Evolutionary conservation across 75 land plant species (phyloP).

Genomic region (Pseudotsuga menziesii): DNA sequence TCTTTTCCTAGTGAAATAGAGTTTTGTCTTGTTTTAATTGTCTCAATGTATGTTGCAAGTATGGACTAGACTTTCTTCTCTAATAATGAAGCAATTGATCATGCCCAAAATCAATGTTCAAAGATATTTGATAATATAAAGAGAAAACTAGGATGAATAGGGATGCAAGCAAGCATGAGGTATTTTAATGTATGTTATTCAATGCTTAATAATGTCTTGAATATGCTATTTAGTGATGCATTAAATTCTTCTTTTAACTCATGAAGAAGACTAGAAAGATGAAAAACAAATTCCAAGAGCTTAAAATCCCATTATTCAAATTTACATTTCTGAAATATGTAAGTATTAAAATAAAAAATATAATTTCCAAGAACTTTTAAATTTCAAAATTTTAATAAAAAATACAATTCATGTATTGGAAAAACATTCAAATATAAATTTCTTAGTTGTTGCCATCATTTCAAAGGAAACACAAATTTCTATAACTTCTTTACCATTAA

Average conservation of each 20-base stretch:
- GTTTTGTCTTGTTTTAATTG: neutral
- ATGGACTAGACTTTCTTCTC: constrained; percentile 24
- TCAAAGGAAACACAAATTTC: neutral
- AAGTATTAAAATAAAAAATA: neutral
- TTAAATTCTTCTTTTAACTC: neutral
- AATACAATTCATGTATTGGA: neutral
- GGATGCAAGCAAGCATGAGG: constrained; percentile 18
- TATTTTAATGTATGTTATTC: constrained; percentile 14
- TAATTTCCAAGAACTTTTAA: neutral
- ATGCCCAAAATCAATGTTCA: constrained; percentile 10
- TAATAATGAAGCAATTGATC: constrained; percentile 20
- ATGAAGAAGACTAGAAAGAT: neutral
- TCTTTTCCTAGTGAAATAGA: no score
- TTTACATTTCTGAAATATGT: neutral
- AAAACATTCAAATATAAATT: no score
- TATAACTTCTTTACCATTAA: no score
- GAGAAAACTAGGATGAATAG: constrained; percentile 21
- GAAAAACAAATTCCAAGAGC: neutral
- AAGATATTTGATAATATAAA: constrained; percentile 14
- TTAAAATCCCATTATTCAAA: neutral
- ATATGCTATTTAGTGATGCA: neutral
- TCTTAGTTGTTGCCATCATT: no score
- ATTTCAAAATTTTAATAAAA: neutral
- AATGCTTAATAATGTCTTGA: neutral
- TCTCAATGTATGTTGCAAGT: constrained; percentile 16